Base-by-base conservation (phyloP, 2,329 filamentous ascomycete genomes). In the Aspergillus viridinutans region DNA sequence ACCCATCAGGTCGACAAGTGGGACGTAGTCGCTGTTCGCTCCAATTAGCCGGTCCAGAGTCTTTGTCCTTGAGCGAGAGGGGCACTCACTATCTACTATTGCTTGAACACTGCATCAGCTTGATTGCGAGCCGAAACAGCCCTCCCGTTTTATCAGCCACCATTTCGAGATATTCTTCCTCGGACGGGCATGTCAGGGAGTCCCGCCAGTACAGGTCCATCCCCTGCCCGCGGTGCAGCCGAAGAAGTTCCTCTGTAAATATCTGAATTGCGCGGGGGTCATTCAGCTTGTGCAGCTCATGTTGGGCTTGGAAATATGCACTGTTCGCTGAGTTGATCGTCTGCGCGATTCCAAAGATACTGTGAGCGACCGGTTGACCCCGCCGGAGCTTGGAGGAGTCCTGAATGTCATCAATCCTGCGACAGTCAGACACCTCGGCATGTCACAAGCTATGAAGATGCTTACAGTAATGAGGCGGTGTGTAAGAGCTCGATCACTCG, bases 1-100 rank as follows among this genome's bases (percentile, higher is more conserved):
- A 2, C 72, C 72, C 53, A 75, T 63, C 7, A 72, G 35, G 49
- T 72, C 92, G 69, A 93, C 89, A n/a, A 97, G 84, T 10, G 90
- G 66, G 2, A 72, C 66, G 43, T 68, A 72, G 55, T 76, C 69
- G 26, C 56, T 62, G 43, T 26, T 26, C 26, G 21, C 29, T 3
- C 51, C 51, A 40, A 23, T 54, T 50, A 8, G 35, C 26, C 12
- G 12, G 12, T 12, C 10, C 10, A 38, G 12, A 17, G 10, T 4
- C 10, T 14, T 12, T 14, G 35, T 14, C 26, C 26, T 26, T 7
- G n/a, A 26, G 26, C 10, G 28, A 23, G 10, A 14, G n/a, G 21
- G 20, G 10, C 1, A 50, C 42, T 12, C 29, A 38, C 55, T 23
- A 12, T 10, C 51, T 55, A 14, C 53, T 62, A 48, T 72, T 65